These are phyloP conservation scores for Teratosphaeria destructans DNA, from an alignment of 2,329 filamentous ascomycete genomes.

Conservation along the genomic window DNA sequence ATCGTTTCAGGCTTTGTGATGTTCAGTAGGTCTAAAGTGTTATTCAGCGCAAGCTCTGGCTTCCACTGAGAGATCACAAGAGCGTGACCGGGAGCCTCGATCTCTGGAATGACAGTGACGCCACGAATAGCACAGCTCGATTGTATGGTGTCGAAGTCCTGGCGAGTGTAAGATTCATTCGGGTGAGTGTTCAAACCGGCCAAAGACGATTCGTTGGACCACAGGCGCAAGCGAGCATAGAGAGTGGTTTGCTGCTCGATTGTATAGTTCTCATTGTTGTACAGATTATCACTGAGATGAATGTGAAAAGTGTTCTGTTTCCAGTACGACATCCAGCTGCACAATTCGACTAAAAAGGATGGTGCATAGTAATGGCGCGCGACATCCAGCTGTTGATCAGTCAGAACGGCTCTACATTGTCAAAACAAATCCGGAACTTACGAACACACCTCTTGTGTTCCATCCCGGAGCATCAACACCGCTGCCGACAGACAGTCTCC, in stretches of 20 bases:
- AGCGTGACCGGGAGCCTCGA: conserved; percentile 50
- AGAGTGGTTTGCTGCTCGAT: conserved; percentile 39
- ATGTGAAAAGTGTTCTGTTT: conserved; percentile 51
- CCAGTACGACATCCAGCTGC: conserved; percentile 51
- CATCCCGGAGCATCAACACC: conserved; percentile 42
- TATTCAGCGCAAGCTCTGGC: conserved; percentile 42
- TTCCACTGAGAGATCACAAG: conserved; percentile 50
- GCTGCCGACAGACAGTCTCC: conserved; percentile 33
- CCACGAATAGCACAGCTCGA: conserved; percentile 43
- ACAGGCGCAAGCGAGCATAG: conserved; percentile 47
- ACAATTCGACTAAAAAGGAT: conserved; percentile 46
- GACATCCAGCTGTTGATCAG: conserved; percentile 35
- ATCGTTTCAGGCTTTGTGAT: conserved; percentile 46
- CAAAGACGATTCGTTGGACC: conserved; percentile 39
- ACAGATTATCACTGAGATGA: conserved; percentile 48
- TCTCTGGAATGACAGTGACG: conserved; percentile 49
- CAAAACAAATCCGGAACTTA: background rate
- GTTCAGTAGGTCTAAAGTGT: conserved; percentile 42
- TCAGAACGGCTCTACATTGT: background rate
- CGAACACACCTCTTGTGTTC: conserved; percentile 19
- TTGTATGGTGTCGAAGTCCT: conserved; percentile 45
- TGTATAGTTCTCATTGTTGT: conserved; percentile 41
- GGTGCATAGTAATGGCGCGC: conserved; percentile 48
- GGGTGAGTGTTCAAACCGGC: conserved; percentile 39
- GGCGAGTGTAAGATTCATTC: conserved; percentile 46